These are phyloP conservation scores for Niveomyces coronatus DNA, from an alignment of 2,329 filamentous ascomycete species.

Conservation along the genomic window DNA sequence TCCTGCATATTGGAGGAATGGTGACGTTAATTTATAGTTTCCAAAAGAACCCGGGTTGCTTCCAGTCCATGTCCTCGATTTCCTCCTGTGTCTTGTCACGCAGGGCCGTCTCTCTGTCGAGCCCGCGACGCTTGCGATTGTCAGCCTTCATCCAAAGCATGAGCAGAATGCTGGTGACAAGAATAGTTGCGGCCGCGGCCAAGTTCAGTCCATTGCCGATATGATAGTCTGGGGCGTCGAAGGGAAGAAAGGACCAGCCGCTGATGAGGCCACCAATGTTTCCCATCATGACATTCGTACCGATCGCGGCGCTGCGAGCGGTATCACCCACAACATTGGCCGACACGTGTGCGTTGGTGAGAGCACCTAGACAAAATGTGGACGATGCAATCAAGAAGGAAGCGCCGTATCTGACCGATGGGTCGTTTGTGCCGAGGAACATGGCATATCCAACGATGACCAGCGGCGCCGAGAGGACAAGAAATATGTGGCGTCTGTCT, in stretches of 20 bases:
- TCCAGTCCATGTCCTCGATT: constrained; percentile 54
- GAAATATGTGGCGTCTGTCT: constrained; percentile 50
- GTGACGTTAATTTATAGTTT: constrained; percentile 17
- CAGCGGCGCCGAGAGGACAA: constrained; percentile 48
- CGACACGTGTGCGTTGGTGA: constrained; percentile 56
- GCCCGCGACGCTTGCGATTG: constrained; percentile 52
- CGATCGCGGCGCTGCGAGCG: constrained; percentile 55
- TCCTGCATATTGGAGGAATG: no score
- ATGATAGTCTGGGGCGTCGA: constrained; percentile 53
- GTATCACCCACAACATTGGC: constrained; percentile 66
- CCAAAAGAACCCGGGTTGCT: constrained; percentile 56
- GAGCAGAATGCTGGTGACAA: constrained; percentile 38
- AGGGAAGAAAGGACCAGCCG: constrained; percentile 54
- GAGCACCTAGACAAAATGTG: constrained; percentile 51
- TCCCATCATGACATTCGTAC: constrained; percentile 58
- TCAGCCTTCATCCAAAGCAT: constrained; percentile 50
- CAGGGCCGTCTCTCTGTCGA: constrained; percentile 36
- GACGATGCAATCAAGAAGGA: constrained; percentile 59
- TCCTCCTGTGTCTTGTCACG: constrained; percentile 40
- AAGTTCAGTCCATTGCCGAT: constrained; percentile 64
- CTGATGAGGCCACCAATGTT: constrained; percentile 61
- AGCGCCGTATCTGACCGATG: constrained; percentile 53
- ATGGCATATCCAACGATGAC: constrained; percentile 62
- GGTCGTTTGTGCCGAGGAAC: constrained; percentile 48
- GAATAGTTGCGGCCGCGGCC: constrained; percentile 41